These are phyloP conservation scores for Penicillium crustosum DNA, from an alignment of 2,329 filamentous ascomycete genomes.

Conservation along the genomic window DNA sequence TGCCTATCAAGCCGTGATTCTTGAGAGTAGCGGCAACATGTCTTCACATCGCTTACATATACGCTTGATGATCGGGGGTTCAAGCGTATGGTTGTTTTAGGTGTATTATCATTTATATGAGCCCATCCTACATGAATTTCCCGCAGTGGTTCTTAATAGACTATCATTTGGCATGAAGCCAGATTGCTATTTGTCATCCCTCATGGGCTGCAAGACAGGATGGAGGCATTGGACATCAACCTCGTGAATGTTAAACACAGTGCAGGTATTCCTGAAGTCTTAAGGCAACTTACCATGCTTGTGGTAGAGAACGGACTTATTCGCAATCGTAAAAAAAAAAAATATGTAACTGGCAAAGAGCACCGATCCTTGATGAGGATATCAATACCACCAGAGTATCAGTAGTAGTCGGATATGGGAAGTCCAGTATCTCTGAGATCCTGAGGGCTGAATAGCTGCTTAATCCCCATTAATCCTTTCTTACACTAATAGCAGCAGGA, in stretches of 20 bases:
- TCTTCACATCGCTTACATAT: background rate
- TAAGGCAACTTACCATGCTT: background rate
- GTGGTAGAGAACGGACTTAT: background rate
- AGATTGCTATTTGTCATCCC: background rate
- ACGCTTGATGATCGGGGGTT: background rate
- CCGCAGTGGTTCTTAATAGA: background rate
- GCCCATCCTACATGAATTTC: fast-evolving
- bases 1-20: background rate
- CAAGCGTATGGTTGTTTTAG: background rate
- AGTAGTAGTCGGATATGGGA: background rate
- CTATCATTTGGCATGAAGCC: background rate
- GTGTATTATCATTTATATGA: background rate
- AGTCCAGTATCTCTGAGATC: background rate
- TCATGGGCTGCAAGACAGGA: background rate
- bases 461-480: background rate
- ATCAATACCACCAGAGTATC: background rate
- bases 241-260: background rate
- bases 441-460: background rate
- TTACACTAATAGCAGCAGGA: background rate
- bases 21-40: background rate
- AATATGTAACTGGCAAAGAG: background rate
- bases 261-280: background rate
- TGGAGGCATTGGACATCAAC: background rate
- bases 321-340: background rate
- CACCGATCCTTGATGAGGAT: background rate